Conservation (phyloP, 2,329 filamentous ascomycete genomes). For the Hypoxylon rubiginosum region DNA sequence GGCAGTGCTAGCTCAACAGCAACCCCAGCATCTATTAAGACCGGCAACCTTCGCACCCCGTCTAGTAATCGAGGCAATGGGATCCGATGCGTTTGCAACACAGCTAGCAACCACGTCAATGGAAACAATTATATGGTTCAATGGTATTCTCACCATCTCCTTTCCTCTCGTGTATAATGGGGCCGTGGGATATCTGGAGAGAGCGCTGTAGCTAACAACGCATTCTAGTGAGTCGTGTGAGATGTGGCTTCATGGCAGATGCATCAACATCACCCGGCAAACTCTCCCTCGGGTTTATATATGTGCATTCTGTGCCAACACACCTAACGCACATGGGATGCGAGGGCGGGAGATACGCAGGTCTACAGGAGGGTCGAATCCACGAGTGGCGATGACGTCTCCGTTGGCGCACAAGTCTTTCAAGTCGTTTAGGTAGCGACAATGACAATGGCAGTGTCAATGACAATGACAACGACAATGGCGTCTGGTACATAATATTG, state of each 20-base stretch:
- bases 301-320: constrained; percentile 73
- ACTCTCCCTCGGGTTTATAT: constrained; percentile 73
- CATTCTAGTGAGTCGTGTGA: constrained; percentile 71
- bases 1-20: constrained; percentile 52
- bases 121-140: constrained; percentile 71
- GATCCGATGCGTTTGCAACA: constrained; percentile 70
- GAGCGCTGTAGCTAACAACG: constrained; percentile 30
- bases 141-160: constrained; percentile 62
- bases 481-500: background rate
- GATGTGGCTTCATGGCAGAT: constrained; percentile 74
- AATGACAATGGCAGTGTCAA: constrained; percentile 35
- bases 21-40: constrained; percentile 66
- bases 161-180: constrained; percentile 12
- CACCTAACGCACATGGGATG: constrained; percentile 66
- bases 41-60: constrained; percentile 62
- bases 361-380: constrained; percentile 44
- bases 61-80: constrained; percentile 59
- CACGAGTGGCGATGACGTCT: constrained; percentile 52
- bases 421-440: constrained; percentile 59
- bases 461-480: background rate
- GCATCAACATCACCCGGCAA: constrained; percentile 70
- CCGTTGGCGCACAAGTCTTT: constrained; percentile 62
- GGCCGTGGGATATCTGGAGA: constrained; percentile 9
- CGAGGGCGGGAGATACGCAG: constrained; percentile 61
- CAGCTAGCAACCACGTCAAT: constrained; percentile 52